Evolutionary conservation across 2,329 filamentous ascomycete genomes (phyloP), one percentile per base, ranked within the genome.

Genomic region (Colletotrichum truncatum): DNA sequence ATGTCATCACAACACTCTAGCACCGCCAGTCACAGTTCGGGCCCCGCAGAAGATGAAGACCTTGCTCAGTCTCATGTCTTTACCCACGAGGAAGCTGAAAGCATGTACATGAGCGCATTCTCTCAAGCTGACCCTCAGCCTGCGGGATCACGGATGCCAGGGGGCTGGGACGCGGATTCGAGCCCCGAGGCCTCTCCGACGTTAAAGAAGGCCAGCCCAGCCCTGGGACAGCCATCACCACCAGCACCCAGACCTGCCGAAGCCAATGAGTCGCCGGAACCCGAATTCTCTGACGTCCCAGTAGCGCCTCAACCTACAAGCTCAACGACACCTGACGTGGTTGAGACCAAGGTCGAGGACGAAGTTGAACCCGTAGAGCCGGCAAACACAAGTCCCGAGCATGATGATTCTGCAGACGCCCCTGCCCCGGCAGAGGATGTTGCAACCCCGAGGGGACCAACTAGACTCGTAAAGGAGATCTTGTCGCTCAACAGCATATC

Each of bases 51-150:
- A 41, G 66, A 74, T 11, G 82, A 87, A 32, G 87, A 90, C 65
- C 78, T 92, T 18, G 77, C 85, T 3, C 80, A 87, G 67, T 95
- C 93, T 5, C 89, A 87, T 39, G 73, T 94, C 1, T 95, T 92
- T 72, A 93, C 87, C 34, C 91, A 93, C 64, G 91, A 93, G 67
- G 92, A 95, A 67, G 92, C 92, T 0, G 89, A 93, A 73, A 96
- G 93, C 75, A 92, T 97, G 89, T 97, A 96, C 71, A 90, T 94
- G 89, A 95, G 89, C 67, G 89, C 89, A 1, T 86, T 91, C 54
- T 90, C 88, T 2, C 78, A 85, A 25, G 74, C 77, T 2, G 74
- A 78, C 32, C 73, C 74, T 2, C 74, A 77, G 9, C 72, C 72
- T 39, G 36, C 73, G 16, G 72, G 53, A 14, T 70, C 70, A 18